Conservation (phyloP, 345 rosid species). For the Syzygium aromaticum region DNA sequence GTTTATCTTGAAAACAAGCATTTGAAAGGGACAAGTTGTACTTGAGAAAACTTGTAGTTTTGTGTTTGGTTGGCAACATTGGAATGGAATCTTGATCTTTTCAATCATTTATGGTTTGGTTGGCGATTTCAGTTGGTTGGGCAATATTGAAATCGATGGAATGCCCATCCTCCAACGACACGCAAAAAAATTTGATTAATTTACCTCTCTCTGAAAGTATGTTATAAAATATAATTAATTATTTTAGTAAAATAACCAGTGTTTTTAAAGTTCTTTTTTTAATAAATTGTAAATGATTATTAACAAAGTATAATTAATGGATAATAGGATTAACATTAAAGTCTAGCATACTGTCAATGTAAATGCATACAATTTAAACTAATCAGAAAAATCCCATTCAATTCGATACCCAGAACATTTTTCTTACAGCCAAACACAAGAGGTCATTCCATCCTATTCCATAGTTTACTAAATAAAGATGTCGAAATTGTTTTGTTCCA, state of each 20-base stretch:
- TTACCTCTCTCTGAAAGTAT: neutral
- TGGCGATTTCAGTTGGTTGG: neutral
- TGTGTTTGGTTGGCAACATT: neutral
- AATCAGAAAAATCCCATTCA: neutral
- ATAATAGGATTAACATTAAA: neutral
- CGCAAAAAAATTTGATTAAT: neutral
- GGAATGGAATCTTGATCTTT: neutral
- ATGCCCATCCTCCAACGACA: neutral
- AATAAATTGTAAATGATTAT: neutral
- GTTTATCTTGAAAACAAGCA: neutral
- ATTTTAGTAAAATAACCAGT: neutral
- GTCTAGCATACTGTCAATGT: neutral
- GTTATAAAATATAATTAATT: neutral
- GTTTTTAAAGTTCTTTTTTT: neutral
- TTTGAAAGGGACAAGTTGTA: neutral
- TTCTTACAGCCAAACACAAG: neutral
- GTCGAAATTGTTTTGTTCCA: accelerated
- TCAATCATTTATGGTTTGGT: neutral
- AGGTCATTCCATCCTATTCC: neutral
- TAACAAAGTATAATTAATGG: neutral
- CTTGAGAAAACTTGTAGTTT: neutral
- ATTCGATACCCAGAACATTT: neutral
- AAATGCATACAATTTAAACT: neutral
- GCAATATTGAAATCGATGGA: neutral
- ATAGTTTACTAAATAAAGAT: neutral